Evolutionary conservation across 768 basidiomycete species (phyloP), one percentile per base, ranked within the genome.

Genomic region (Artomyces pyxidatus): DNA sequence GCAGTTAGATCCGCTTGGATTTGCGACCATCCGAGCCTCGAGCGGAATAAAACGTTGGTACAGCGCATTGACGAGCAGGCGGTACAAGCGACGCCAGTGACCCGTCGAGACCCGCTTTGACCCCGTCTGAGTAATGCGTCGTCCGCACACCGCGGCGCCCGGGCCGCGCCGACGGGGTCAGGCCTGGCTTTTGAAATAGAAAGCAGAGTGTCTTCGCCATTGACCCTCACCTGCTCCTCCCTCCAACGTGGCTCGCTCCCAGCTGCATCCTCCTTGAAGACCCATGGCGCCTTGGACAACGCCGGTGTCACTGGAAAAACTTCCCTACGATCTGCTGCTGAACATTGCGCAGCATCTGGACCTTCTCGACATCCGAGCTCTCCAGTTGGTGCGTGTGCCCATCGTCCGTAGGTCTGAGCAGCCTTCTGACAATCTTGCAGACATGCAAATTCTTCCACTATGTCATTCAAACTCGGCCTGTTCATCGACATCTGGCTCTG

Each of bases 241-340:
- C n/a, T 35, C 10, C n/a, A 9, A 35, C 32, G 10, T 29, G 37
- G 40, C 38, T 3, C 35, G 12, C 42, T 23, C 35, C 5, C 29
- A 30, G 9, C 32, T 35, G 39, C 37, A 21, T 27, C 26, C 32
- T 23, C 11, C 23, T n/a, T 41, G 2, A 19, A 27, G 11, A 7
- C 35, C 42, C 29, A 26, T 52, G 22, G 28, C 23, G 28, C 23
- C 27, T n/a, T 26, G 12, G 42, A 14, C 3, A 14, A 2, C 42
- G 51, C n/a, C n/a, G n/a, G 21, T 52, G 16, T 65, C 66, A 11
- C 59, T 75, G 44, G 61, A 63, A 51, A 69, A 67, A 4, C 68
- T 87, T 17, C 84, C 84, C 0, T 85, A 85, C 63, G 85, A 87
- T 67, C 68, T 86, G 17, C 61, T 87, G 38, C 72, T 86, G 48